Evolutionary conservation across 1,284 basidiomycete genomes (phyloP), one percentile per base, ranked within the genome.

Genomic region (Sanghuangporus sanghuang): DNA sequence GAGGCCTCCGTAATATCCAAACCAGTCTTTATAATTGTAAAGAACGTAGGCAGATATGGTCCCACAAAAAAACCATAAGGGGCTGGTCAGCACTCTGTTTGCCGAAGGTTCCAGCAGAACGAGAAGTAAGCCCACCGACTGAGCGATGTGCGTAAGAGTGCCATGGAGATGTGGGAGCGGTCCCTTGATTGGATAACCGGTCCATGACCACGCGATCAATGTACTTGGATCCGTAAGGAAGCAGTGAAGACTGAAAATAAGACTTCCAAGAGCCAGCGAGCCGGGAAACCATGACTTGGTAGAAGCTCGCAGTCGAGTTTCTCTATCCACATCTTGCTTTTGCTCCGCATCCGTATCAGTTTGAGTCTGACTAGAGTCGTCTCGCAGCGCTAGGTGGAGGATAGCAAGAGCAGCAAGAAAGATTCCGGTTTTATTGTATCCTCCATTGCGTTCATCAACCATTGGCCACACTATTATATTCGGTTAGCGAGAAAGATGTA

Each of bases 161-260:
- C 88, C 89, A 70, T 93, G 87, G 2, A 89, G 75, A 70, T 92
- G 85, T 2, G 93, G 88, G 8, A 87, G 75, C 0, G 93, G 94
- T 0, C 92, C 93, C 49, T 77, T 82, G 64, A 83, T 71, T 0
- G 95, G 92, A 69, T 89, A 96, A 1, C 95, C 95, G 0, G 90
- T 90, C 93, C 94, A 97, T 0, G 90, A 88, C 92, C 93, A 96
- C 1, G 92, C 87, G 66, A 96, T 85, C 61, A 96, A 81, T 0
- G 93, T 95, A 65, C 89, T 90, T 0, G 88, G 78, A 68, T 98
- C 95, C 6, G 87, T 85, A 49, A 93, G 77, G 63, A 94, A 81
- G 40, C 86, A 89, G 71, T 96, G 92, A 0, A 96, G 70, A 12
- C 85, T 82, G 76, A 92, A 95, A 16, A 95, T 75, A 38, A 93